Conservation (phyloP, 805 yeast species). For the Myxozyma neglecta region DNA sequence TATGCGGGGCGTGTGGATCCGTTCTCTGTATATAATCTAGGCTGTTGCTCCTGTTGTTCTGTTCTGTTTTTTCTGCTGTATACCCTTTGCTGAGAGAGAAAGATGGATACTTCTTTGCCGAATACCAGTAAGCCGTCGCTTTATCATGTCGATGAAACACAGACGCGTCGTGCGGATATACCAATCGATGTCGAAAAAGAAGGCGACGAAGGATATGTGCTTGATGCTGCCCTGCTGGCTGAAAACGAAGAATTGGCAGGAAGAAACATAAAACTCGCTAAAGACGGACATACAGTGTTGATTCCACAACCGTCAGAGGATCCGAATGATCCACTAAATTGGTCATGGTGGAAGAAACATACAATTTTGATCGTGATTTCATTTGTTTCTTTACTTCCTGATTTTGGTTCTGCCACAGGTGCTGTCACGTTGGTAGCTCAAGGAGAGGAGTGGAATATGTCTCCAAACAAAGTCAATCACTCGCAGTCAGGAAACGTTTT, state of each 20-base stretch:
- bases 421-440: slow-evolving; percentile 6
- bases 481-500: slow-evolving; percentile 11
- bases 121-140: background rate
- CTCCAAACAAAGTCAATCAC: slow-evolving; percentile 16
- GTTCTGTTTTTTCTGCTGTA: background rate
- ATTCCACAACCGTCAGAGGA: slow-evolving; percentile 67
- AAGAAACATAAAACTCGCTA: slow-evolving; percentile 42
- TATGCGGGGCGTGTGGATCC: background rate
- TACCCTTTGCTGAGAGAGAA: background rate
- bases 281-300: slow-evolving; percentile 49
- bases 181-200: slow-evolving; percentile 5
- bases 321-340: slow-evolving; percentile 70
- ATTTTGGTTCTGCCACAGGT: slow-evolving; percentile 20
- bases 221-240: slow-evolving; percentile 5
- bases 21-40: background rate
- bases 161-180: background rate
- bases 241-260: background rate
- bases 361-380: background rate
- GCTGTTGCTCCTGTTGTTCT: background rate
- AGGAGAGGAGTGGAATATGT: slow-evolving; percentile 11
- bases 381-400: slow-evolving; percentile 17
- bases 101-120: background rate
- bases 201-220: slow-evolving; percentile 9
- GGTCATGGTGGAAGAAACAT: slow-evolving; percentile 44
- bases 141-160: background rate